Percentiles rank a stretch among this genome's conserved stretches.
These are phyloP conservation scores for Pythium plurisporium DNA, from an alignment of 352 stramenopile species.

Conservation along the genomic window DNA sequence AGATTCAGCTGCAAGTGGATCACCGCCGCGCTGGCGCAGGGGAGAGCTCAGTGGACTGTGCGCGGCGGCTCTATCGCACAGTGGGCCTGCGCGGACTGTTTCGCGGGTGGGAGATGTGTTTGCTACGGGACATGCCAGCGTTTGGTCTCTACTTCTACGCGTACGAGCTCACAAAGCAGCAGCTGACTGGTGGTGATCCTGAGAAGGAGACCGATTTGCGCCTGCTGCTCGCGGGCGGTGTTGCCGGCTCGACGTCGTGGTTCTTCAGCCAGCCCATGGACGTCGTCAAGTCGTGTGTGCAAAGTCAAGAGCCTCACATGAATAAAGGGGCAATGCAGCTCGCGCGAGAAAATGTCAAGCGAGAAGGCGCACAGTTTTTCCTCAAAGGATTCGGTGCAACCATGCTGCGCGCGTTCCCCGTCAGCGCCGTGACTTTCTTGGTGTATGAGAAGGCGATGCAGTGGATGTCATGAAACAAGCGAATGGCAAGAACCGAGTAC, in stretches of 20 bases:
- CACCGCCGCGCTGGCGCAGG: constrained; percentile 28
- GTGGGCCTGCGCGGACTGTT: constrained; percentile 51
- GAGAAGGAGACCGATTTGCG: constrained; percentile 62
- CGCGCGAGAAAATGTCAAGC: constrained; percentile 34
- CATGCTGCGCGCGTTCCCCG: constrained; percentile 76
- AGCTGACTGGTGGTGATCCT: constrained; percentile 41
- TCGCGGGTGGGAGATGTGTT: constrained; percentile 61
- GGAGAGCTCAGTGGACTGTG: constrained; percentile 51
- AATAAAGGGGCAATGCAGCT: constrained; percentile 46
- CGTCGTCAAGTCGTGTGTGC: constrained; percentile 88
- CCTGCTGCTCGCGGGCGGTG: constrained; percentile 68
- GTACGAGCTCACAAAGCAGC: constrained; percentile 67
- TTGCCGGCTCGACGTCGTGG: constrained; percentile 78
- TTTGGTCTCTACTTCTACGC: constrained; percentile 82
- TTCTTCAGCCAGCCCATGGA: constrained; percentile 79
- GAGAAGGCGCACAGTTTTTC: constrained; percentile 64
- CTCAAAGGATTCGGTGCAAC: constrained; percentile 79
- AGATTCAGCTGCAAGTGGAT: constrained; percentile 80
- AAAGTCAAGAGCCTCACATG: constrained; percentile 55
- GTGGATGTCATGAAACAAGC: constrained; percentile 44
- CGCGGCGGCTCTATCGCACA: constrained; percentile 30
- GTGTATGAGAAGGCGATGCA: constrained; percentile 85
- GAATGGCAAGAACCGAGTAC: constrained; percentile 4
- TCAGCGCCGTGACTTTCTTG: constrained; percentile 82
- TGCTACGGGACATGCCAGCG: constrained; percentile 69